phyloP scores from a whole-genome alignment of 192 early-diverging fungal species.

The Linnemannia schmuckeri region DNA sequence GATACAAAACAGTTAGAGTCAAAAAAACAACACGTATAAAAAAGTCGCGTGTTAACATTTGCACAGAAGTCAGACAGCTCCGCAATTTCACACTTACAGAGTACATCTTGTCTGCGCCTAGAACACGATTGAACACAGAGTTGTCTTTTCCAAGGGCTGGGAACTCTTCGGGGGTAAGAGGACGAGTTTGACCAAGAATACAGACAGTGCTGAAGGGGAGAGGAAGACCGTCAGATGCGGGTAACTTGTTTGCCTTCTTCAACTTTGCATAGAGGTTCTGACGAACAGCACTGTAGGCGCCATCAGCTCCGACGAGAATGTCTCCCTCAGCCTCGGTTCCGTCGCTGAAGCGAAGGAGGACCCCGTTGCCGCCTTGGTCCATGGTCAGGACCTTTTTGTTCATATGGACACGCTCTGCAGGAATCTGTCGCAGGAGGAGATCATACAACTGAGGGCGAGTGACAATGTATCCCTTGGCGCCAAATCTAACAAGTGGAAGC shows the following conservation, averaged over 20 bases:
- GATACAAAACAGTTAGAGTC: too few species aligned
- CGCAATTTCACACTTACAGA: slow-evolving; percentile 4
- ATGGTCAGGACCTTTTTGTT: slow-evolving; percentile 16
- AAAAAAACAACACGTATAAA: too few species aligned
- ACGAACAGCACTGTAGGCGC: too few species aligned
- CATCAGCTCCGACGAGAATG: too few species aligned
- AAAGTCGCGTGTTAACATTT: too few species aligned
- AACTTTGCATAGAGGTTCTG: too few species aligned
- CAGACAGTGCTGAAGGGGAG: slow-evolving; percentile 15
- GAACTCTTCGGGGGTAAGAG: not conserved
- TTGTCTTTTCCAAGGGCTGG: not conserved
- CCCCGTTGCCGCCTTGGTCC: slow-evolving; percentile 17
- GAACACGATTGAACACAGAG: not conserved
- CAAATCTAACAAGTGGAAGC: not conserved
- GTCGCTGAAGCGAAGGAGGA: slow-evolving; percentile 14
- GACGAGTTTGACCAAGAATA: slow-evolving; percentile 15
- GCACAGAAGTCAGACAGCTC: too few species aligned
- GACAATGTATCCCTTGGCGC: not conserved
- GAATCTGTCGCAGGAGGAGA: not conserved
- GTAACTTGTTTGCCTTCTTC: slow-evolving; percentile 3
- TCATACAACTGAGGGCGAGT: too few species aligned
- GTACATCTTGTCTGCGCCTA: slow-evolving; percentile 1
- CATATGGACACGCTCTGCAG: slow-evolving; percentile 22
- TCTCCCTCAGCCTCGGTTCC: too few species aligned
- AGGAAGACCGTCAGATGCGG: not conserved